phyloP scores from a whole-genome alignment of 2,329 filamentous ascomycete species.

The Chrysosporium queenslandicum region DNA sequence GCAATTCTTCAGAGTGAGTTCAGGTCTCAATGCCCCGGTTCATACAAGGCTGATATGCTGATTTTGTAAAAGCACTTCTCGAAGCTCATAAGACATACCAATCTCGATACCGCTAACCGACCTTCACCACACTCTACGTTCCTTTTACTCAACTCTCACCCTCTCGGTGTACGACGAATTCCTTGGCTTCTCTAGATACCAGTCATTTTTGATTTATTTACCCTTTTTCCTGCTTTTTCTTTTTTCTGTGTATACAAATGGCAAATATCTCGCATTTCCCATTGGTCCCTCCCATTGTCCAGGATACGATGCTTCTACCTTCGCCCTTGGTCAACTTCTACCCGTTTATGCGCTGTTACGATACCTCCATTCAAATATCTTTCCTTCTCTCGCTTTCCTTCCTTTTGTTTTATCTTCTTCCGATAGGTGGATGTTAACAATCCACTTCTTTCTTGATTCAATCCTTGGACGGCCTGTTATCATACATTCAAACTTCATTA shows the following conservation, averaged over 20 bases:
- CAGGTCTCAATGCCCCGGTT: background rate
- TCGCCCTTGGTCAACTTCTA: conserved; percentile 11
- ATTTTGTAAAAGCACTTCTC: conserved; percentile 29
- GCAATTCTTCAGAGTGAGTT: conserved; percentile 43
- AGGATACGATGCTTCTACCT: background rate
- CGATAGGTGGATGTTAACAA: background rate
- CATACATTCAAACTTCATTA: background rate
- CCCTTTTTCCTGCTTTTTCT: background rate
- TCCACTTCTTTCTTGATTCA: background rate
- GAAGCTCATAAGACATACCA: conserved; percentile 30
- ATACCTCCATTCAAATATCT: conserved; percentile 16
- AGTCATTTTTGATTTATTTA: background rate
- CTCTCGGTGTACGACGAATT: background rate
- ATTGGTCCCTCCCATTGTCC: background rate
- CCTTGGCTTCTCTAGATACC: background rate
- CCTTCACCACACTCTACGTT: background rate
- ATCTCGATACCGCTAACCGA: background rate
- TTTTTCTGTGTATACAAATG: conserved; percentile 3
- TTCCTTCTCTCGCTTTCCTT: conserved; percentile 5
- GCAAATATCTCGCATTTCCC: background rate
- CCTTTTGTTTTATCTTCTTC: background rate
- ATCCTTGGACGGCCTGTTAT: background rate
- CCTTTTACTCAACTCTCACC: background rate
- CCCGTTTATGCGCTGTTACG: conserved; percentile 18
- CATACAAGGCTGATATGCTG: background rate